Evolutionary conservation across 176 grass and related monocot species (phyloP), one percentile per base, ranked within the genome.

Genomic region (Cenchrus purpureus): DNA sequence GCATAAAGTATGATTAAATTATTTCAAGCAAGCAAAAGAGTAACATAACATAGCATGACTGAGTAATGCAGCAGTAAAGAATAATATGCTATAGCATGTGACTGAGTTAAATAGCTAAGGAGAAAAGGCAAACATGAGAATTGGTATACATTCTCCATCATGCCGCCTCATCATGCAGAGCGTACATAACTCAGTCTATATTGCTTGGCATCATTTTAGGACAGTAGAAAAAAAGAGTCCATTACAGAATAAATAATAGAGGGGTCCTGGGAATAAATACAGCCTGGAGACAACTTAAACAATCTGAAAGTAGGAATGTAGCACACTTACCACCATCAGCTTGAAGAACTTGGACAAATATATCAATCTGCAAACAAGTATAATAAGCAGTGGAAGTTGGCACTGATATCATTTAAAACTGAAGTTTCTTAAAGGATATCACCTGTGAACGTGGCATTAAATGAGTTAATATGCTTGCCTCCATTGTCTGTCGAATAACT

Each of bases 311-410:
- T 59, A 63, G 53, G 65, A 81, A 82, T 48, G 52, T 51, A 66
- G 40, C 51, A 46, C 4, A 25, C 74, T 71, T 85, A 96, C 97
- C 97, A 82, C 91, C 93, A 94, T 99, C 91, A 91, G 93, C 93
- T 92, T 99, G 93, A 88, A 99, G 97, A 89, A 99, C 91, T 92
- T 99, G 91, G 49, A 99, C 93, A 92, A 92, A 96, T 86, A 99
- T 96, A 76, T 98, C 92, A 76, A 97, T 97, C 90, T 97, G 74
- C 68, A 94, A 81, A 74, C 15, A 65, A 63, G 48, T 40, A 73
- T 54, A 65, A 31, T 37, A 78, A 79, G 19, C 17, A 79, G 79
- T 54, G 82, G 53, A 34, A 73, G 34, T 45, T 20, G 28, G 76
- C 55, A 20, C 32, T 14, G 59, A 25, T 72, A 56, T 37, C 75